A percentile compares a stretch with the other conserved stretches of the same genome.
These are phyloP conservation scores for Fusarium globosum DNA, from an alignment of 2,329 filamentous ascomycete species.

Conservation along the genomic window DNA sequence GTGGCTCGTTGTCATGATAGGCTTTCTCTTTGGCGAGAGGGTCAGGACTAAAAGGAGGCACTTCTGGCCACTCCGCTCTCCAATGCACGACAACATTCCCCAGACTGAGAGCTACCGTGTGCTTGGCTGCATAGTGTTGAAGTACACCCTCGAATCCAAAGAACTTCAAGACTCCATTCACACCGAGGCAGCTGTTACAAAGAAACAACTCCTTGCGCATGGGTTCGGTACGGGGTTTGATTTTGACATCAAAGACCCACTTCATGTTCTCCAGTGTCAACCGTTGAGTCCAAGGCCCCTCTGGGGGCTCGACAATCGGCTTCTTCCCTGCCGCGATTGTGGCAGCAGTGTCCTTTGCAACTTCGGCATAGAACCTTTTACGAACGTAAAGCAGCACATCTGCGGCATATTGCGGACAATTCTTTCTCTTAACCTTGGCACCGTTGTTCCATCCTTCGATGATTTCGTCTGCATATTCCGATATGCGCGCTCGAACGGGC, in stretches of 20 bases:
- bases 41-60: conserved; percentile 76
- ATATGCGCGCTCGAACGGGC: conserved; percentile 73
- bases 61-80: conserved; percentile 83
- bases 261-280: conserved; percentile 87
- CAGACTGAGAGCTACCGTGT: conserved; percentile 75
- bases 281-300: conserved; percentile 67
- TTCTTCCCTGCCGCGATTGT: conserved; percentile 58
- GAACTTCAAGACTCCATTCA: conserved; percentile 68
- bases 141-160: conserved; percentile 84
- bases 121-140: conserved; percentile 86
- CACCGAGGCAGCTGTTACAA: conserved; percentile 70
- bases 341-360: conserved; percentile 63
- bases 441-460: conserved; percentile 76
- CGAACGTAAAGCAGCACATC: conserved; percentile 77
- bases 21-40: conserved; percentile 54
- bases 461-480: conserved; percentile 75
- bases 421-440: conserved; percentile 70
- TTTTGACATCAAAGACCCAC: conserved; percentile 82
- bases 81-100: conserved; percentile 81
- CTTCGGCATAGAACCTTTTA: conserved; percentile 71
- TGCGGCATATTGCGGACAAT: conserved; percentile 74
- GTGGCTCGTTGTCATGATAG: conserved; percentile 21
- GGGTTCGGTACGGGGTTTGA: conserved; percentile 75
- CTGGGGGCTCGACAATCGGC: conserved; percentile 59
- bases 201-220: conserved; percentile 79